These are phyloP conservation scores for Kazachstania viticola DNA, from an alignment of 805 yeast species.

Conservation along the genomic window DNA sequence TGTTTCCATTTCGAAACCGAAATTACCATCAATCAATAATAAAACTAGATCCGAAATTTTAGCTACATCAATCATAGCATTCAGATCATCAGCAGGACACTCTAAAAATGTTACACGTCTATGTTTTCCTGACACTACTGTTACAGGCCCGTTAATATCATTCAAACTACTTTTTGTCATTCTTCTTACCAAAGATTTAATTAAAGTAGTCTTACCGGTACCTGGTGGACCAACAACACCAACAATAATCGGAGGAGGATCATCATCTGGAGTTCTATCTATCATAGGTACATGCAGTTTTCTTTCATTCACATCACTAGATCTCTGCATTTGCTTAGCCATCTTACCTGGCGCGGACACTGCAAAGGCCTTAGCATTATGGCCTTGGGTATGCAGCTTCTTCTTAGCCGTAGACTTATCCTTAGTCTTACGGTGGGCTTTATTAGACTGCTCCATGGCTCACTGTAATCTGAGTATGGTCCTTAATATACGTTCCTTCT, in stretches of 20 bases:
- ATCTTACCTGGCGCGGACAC: constrained; percentile 78
- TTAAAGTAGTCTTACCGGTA: constrained; percentile 90
- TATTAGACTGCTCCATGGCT: constrained; percentile 52
- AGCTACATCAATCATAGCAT: constrained; percentile 93
- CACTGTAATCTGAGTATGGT: too few species aligned
- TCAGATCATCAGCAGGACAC: constrained; percentile 75
- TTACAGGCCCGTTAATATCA: constrained; percentile 91
- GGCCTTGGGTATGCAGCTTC: constrained; percentile 80
- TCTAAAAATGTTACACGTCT: constrained; percentile 88
- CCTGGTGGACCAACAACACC: constrained; percentile 99
- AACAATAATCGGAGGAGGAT: constrained; percentile 91
- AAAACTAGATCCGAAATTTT: constrained; percentile 89
- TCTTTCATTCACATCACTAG: constrained; percentile 71
- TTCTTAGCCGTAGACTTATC: constrained; percentile 58
- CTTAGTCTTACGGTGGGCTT: constrained; percentile 63
- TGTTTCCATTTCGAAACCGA: constrained; percentile 98
- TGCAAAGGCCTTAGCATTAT: constrained; percentile 74
- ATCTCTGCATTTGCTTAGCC: constrained; percentile 70
- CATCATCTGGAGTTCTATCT: constrained; percentile 93
- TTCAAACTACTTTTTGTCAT: constrained; percentile 75
- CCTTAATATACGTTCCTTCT: too few species aligned
- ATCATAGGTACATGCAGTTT: constrained; percentile 95
- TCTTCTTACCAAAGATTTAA: constrained; percentile 78
- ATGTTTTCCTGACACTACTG: constrained; percentile 91
- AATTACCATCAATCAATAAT: constrained; percentile 87